Percentiles rank a stretch among this genome's conserved stretches.
These are phyloP conservation scores for Vinca major DNA, from an alignment of 305 asterid genomes.

Conservation along the genomic window DNA sequence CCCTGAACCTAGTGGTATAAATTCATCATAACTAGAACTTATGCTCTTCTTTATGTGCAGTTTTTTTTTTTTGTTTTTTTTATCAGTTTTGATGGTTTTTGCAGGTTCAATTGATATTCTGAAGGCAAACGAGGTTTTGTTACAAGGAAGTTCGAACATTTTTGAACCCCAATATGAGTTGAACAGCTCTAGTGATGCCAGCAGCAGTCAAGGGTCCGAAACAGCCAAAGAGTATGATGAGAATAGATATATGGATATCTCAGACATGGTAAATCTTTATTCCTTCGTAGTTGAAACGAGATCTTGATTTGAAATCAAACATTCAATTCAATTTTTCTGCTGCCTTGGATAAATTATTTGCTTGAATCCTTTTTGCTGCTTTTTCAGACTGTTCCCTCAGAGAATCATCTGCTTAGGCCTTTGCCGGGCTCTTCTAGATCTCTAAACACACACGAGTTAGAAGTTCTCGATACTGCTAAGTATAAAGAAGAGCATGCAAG, in stretches of 20 bases:
- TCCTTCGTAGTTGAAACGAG: neutral
- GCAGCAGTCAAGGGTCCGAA: constrained; percentile 13
- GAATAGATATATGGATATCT: constrained; percentile 18
- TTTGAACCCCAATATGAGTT: constrained; percentile 10
- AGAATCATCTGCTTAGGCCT: constrained; percentile 32
- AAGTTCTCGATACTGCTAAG: constrained; percentile 28
- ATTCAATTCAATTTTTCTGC: neutral
- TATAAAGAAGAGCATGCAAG: constrained; percentile 60
- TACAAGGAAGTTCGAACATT: neutral
- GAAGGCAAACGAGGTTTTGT: constrained; percentile 15
- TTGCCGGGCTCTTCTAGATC: constrained; percentile 34
- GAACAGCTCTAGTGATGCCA: constrained; percentile 10
- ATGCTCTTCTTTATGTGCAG: neutral
- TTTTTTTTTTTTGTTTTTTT: too few species aligned
- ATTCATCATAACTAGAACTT: constrained; percentile 9
- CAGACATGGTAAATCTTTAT: constrained; percentile 27
- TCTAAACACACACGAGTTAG: constrained; percentile 23
- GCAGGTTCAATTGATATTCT: constrained; percentile 27
- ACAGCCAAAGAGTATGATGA: constrained; percentile 19
- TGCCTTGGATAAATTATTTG: neutral
- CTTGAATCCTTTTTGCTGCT: neutral
- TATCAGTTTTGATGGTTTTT: constrained; percentile 16
- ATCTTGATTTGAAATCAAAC: neutral
- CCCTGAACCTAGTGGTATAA: constrained; percentile 28
- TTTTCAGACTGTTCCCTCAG: constrained; percentile 32